Evolutionary conservation across 306 rosid genomes (phyloP).

Genomic region (Alnus glutinosa): DNA sequence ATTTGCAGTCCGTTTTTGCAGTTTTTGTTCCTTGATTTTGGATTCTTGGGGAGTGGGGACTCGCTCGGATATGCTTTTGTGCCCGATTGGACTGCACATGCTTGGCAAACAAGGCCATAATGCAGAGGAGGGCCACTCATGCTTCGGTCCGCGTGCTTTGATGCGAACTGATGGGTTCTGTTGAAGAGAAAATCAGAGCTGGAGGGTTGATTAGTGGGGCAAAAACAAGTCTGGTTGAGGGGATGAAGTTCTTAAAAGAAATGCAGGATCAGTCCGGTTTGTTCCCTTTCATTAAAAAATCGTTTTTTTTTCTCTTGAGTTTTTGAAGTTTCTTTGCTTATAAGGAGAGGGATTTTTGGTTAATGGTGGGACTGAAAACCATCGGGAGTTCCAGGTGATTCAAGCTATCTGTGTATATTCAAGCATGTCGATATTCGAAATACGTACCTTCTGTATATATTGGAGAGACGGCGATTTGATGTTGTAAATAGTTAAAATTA

Average conservation of each 20-base stretch:
- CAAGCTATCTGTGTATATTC: no score
- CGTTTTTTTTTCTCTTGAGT: neutral
- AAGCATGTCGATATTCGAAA: no score
- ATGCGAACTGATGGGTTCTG: slow-evolving; percentile 69
- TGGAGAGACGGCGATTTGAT: no score
- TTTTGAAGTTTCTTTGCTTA: neutral
- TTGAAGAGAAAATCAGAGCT: slow-evolving; percentile 64
- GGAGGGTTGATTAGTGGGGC: slow-evolving; percentile 47
- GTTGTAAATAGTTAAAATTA: no score
- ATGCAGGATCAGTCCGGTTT: slow-evolving; percentile 89
- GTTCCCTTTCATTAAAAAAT: slow-evolving; percentile 2
- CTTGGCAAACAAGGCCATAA: no score
- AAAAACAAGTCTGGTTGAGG: slow-evolving; percentile 61
- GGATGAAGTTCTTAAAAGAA: slow-evolving; percentile 84
- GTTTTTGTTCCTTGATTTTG: slow-evolving; percentile 64
- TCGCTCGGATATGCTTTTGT: slow-evolving; percentile 37
- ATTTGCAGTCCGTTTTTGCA: slow-evolving; percentile 54
- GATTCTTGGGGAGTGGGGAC: slow-evolving; percentile 21
- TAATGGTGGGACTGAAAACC: no score
- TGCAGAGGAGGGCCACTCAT: no score
- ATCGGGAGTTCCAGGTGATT: no score
- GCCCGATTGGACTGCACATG: slow-evolving; percentile 41
- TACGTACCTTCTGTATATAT: no score
- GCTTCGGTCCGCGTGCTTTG: no score
- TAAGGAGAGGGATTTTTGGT: no score